A percentile compares a stretch with the other conserved stretches of the same genome.
phyloP scores from a whole-genome alignment of 345 rosid species.

The Trapa bicornis region DNA sequence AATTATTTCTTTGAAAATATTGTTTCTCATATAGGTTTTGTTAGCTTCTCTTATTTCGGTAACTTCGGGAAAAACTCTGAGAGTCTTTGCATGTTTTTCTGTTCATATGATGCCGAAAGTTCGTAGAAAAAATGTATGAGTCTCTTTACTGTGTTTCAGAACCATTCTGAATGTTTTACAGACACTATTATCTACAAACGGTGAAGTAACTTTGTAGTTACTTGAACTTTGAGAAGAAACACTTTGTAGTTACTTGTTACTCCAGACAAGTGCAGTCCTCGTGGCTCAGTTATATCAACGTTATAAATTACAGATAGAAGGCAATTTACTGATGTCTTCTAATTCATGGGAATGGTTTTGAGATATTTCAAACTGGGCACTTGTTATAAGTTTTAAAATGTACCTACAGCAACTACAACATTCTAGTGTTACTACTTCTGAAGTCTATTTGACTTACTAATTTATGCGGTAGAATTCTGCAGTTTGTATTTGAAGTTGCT shows the following conservation, averaged over 20 bases:
- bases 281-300: neutral
- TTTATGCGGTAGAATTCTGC: constrained; percentile 12
- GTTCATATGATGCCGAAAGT: neutral
- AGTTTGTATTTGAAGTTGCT: constrained; percentile 65
- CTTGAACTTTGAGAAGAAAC: neutral
- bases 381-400: neutral
- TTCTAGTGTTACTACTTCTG: neutral
- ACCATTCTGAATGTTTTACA: neutral
- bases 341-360: neutral
- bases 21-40: neutral
- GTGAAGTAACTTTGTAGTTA: neutral
- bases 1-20: neutral
- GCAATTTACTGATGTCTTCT: neutral
- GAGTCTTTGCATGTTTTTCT: neutral
- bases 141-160: neutral
- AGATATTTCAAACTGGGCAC: neutral
- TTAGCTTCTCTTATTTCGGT: neutral
- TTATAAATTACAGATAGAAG: neutral
- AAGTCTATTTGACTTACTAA: neutral
- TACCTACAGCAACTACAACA: neutral
- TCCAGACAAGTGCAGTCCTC: neutral
- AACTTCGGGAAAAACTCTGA: neutral
- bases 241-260: neutral
- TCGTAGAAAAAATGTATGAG: neutral
- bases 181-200: neutral